Evolutionary conservation across 2,329 filamentous ascomycete species (phyloP).

Genomic region (Tolypocladium endophyticum): DNA sequence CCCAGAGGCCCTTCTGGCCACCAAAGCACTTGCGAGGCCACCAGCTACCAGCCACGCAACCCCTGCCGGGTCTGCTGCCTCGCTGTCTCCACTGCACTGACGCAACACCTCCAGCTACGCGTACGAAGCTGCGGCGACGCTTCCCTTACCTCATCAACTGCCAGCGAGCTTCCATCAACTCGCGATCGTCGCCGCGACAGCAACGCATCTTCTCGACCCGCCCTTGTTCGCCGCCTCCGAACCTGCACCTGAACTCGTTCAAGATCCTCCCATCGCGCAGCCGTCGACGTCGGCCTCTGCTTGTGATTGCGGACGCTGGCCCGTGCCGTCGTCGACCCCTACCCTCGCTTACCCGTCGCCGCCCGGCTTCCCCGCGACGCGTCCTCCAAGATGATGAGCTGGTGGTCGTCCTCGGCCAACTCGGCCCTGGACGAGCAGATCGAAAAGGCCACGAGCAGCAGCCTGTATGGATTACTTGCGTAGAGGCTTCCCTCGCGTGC

Average conservation of each 20-base stretch:
- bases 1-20: too few species aligned
- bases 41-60: neutral
- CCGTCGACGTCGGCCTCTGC: neutral
- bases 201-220: neutral
- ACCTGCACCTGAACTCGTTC: neutral
- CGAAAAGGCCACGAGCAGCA: slow-evolving; percentile 87
- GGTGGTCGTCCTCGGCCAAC: slow-evolving; percentile 89
- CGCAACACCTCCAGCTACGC: neutral
- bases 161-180: neutral
- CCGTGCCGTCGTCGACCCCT: neutral
- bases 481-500: neutral
- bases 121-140: neutral
- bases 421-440: slow-evolving; percentile 94
- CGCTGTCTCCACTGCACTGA: neutral
- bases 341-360: neutral
- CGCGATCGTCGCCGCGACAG: neutral
- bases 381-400: slow-evolving; percentile 59
- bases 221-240: neutral
- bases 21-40: too few species aligned
- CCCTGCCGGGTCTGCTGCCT: neutral
- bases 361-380: neutral
- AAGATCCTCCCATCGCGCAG: neutral
- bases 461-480: slow-evolving; percentile 52
- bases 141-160: neutral
- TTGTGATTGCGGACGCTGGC: neutral